These are phyloP conservation scores for Megacollybia platyphylla DNA, from an alignment of 1,284 basidiomycete species.

Conservation along the genomic window DNA sequence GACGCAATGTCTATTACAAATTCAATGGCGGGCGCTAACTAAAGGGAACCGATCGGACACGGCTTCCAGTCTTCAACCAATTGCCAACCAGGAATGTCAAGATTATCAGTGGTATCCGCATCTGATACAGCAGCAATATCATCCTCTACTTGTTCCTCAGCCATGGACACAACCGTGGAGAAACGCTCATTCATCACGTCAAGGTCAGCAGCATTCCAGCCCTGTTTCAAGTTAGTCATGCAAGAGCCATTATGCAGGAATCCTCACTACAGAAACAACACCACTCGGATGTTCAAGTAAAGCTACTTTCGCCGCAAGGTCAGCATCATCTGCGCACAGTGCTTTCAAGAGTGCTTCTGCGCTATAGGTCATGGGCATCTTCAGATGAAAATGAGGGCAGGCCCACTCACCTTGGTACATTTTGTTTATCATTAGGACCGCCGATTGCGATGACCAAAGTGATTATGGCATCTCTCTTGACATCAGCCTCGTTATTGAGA, in stretches of 20 bases:
- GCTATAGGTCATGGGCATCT: conserved; percentile 12
- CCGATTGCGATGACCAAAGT: conserved; percentile 36
- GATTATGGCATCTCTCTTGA: conserved; percentile 31
- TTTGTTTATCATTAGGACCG: conserved; percentile 14
- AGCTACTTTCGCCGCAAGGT: conserved; percentile 19
- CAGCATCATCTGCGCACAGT: conserved; percentile 21
- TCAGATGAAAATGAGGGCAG: conserved; percentile 16
- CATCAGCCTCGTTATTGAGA: conserved; percentile 21
- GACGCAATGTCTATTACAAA: not conserved
- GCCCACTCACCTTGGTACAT: conserved; percentile 17
- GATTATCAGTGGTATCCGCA: not conserved
- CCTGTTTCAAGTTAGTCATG: conserved; percentile 13
- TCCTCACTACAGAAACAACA: not conserved
- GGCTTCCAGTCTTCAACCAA: conserved; percentile 40
- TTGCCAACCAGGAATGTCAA: conserved; percentile 35
- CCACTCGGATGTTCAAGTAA: conserved; percentile 8
- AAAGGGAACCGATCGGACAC: conserved; percentile 54
- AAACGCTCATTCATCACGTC: conserved; percentile 44
- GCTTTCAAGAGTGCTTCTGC: conserved; percentile 23
- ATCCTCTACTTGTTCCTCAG: conserved; percentile 5
- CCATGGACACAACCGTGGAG: conserved; percentile 17
- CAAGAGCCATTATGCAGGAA: conserved; percentile 1
- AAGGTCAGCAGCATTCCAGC: conserved; percentile 36
- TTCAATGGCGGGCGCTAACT: conserved; percentile 4
- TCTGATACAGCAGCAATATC: not conserved